Percentiles rank a stretch among this genome's conserved stretches.
Conservation (phyloP, 805 yeast genomes). For the Zygosaccharomyces bailii region DNA sequence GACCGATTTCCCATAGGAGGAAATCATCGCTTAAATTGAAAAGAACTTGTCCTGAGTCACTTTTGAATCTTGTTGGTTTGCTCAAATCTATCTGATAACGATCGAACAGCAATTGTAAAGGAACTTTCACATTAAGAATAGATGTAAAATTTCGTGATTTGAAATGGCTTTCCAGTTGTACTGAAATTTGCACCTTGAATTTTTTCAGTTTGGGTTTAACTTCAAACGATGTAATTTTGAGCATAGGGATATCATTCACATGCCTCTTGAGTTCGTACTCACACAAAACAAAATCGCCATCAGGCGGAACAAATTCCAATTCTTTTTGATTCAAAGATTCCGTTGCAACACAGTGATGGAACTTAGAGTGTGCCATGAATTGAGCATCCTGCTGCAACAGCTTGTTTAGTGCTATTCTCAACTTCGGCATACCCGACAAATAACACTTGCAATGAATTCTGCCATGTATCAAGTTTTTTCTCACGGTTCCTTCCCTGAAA, state of each 20-base stretch:
- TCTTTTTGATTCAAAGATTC: constrained; percentile 46
- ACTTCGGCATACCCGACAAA: constrained; percentile 85
- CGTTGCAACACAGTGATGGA: constrained; percentile 84
- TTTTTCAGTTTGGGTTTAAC: constrained; percentile 29
- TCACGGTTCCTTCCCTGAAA: constrained; percentile 53
- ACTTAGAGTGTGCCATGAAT: constrained; percentile 63
- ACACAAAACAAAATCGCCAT: constrained; percentile 70
- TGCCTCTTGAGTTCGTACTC: constrained; percentile 37
- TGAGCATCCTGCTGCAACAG: constrained; percentile 42
- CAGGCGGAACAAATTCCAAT: constrained; percentile 84
- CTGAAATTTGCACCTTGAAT: constrained; percentile 24
- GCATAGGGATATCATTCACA: constrained; percentile 39
- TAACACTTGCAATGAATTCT: constrained; percentile 69
- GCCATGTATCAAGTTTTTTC: constrained; percentile 68
- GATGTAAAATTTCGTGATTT: constrained; percentile 38
- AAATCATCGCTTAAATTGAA: constrained; percentile 68
- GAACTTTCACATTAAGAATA: constrained; percentile 31
- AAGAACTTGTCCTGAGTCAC: constrained; percentile 66
- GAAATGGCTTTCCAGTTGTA: constrained; percentile 33
- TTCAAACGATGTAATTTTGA: constrained; percentile 28
- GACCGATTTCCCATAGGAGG: constrained; percentile 68
- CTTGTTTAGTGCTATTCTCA: constrained; percentile 75
- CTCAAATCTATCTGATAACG: constrained; percentile 43
- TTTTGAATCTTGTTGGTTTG: constrained; percentile 60
- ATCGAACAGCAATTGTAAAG: constrained; percentile 32